Evolutionary conservation across 164 flowering plant species (phyloP).

Genomic region (Aristolochia contorta): DNA sequence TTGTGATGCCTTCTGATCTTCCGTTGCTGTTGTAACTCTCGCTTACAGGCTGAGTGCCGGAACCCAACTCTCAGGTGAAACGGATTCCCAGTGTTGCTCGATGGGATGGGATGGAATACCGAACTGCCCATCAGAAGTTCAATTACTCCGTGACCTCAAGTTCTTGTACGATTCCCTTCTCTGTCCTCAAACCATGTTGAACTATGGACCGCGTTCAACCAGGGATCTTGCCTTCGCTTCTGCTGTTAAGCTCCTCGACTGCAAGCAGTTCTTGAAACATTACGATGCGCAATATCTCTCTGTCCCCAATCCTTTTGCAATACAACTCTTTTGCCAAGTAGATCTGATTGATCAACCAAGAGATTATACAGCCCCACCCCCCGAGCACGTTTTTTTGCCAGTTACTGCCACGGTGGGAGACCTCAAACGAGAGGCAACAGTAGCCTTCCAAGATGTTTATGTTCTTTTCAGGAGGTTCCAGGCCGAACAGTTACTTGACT

Average conservation of each 20-base stretch:
- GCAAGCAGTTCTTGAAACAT: conserved; percentile 78
- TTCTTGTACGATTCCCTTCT: conserved; percentile 42
- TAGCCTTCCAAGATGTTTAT: conserved; percentile 58
- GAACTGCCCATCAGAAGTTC: conserved; percentile 31
- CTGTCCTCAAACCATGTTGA: conserved; percentile 39
- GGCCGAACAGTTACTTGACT: conserved; percentile 43
- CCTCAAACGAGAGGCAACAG: conserved; percentile 46
- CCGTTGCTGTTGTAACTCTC: neutral
- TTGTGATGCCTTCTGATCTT: neutral
- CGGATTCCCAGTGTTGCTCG: neutral
- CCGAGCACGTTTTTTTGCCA: conserved; percentile 45
- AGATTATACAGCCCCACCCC: conserved; percentile 34
- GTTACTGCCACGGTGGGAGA: conserved; percentile 46
- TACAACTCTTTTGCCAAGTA: conserved; percentile 34
- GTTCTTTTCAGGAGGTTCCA: conserved; percentile 46
- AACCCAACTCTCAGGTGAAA: neutral
- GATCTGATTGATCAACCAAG: conserved; percentile 35
- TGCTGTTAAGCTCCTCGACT: conserved; percentile 52
- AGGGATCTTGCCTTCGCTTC: conserved; percentile 25
- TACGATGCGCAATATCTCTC: conserved; percentile 22
- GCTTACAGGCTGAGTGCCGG: neutral
- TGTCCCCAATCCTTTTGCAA: conserved; percentile 9
- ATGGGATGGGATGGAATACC: neutral
- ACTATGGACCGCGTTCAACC: conserved; percentile 17
- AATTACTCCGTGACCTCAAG: conserved; percentile 36